Percentiles rank a stretch among this genome's conserved stretches.
These are phyloP conservation scores for Penicillium sp. DNA, from an alignment of 2,329 filamentous ascomycete genomes.

Conservation along the genomic window DNA sequence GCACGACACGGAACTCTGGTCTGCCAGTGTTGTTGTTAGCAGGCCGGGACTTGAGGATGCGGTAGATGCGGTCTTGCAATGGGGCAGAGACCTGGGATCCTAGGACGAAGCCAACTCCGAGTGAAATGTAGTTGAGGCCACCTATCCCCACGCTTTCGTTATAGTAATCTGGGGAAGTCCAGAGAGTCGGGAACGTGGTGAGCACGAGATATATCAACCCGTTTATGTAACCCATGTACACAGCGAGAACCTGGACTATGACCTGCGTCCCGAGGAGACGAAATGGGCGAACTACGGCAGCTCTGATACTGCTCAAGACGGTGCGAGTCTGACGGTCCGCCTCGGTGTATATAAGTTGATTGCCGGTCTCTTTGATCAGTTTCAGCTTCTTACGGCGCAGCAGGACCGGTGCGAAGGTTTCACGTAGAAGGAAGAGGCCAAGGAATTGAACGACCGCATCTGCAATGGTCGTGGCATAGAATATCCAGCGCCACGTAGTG, in stretches of 20 bases:
- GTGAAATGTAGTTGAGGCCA: background rate
- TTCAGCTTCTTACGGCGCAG: background rate
- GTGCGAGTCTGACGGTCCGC: background rate
- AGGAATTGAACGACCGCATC: conserved; percentile 15
- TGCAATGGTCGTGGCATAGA: conserved; percentile 31
- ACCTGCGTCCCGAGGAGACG: conserved; percentile 52
- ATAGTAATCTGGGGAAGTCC: background rate
- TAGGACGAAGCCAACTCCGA: background rate
- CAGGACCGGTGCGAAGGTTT: background rate
- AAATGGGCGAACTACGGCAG: conserved; percentile 50
- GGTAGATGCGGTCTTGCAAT: background rate
- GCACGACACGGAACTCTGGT: background rate
- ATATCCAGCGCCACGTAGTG: conserved; percentile 32
- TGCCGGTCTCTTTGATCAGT: background rate
- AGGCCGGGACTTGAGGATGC: background rate
- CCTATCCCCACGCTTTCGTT: background rate
- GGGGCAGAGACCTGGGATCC: background rate
- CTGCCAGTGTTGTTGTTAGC: background rate
- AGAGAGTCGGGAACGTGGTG: background rate
- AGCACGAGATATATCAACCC: conserved; percentile 54
- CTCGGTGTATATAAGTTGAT: background rate
- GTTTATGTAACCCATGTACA: conserved; percentile 53
- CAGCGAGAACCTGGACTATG: conserved; percentile 50
- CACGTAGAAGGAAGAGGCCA: background rate
- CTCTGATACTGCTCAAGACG: conserved; percentile 40